Evolutionary conservation across 306 rosid genomes (phyloP).

Genomic region (Cucumis sativus): Cucumber_9930_V3 NC_026660.2:13760001-13760500

Average conservation of each 20-base stretch:
- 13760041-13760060: constrained; percentile 86
- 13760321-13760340: constrained; percentile 65
- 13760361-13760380: constrained; percentile 82
- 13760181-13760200: no score
- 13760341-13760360: constrained; percentile 40
- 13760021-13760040: constrained; percentile 89
- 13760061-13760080: constrained; percentile 62
- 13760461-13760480: no score
- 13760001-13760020: constrained; percentile 54
- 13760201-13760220: no score
- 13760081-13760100: constrained; percentile 80
- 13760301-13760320: constrained; percentile 57
- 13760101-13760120: constrained; percentile 50
- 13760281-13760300: constrained; percentile 38
- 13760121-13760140: constrained; percentile 59
- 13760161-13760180: no score
- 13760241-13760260: no score
- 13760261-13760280: constrained; percentile 19
- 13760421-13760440: no score
- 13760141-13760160: not conserved
- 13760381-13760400: constrained; percentile 62
- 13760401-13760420: no score
- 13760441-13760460: constrained; percentile 30
- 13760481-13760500: no score
- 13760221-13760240: no score